Base-by-base conservation (phyloP, 257 asterid genomes). In the Henckelia pumila region DNA sequence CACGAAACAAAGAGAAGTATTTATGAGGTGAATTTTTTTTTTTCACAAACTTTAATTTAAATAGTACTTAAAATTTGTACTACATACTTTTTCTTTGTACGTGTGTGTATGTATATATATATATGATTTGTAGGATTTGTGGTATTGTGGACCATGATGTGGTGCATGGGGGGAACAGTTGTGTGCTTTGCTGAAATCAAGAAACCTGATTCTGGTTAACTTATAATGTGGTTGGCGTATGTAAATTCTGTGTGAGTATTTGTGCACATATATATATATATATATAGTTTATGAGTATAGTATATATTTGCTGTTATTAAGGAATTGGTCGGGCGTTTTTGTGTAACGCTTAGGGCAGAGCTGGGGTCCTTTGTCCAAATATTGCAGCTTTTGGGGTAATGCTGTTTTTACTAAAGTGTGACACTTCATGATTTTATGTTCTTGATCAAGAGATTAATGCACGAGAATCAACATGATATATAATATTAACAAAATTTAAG, bases 111-210 rank as follows among this genome's bases (percentile, higher is more conserved):
- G 49, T 3, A 13, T 37, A 37, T 37, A 35, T 37, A 35, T 35
- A 26, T 26, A 26, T 26, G 5, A n/a, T n/a, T n/a, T n/a, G n/a
- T 40, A 40, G 68, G 70, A 61, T 10, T 23, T 6, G 37, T 19
- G 63, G 24, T 19, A 32, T 3, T 66, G 81, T 72, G 80, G 80
- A 71, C 71, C 82, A 73, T 66, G 79, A 67, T 71, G 81, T 79
- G 84, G 63, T 75, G 74, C 32, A 60, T 60, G 32, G 53, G 72
- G 82, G 85, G 84, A 82, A 76, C 80, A 80, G 82, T 80, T 82
- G 32, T 25, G 63, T 66, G 52, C 67, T 78, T 76, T 64, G 59
- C 85, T 83, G 91, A 85, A 85, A 85, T 80, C 91, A 78, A 81
- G 88, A 85, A 77, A 79, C 84, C 86, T 73, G 79, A 72, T 75